phyloP scores from a whole-genome alignment of 495 filamentous ascomycete species.

The Aspergillus diversus region DNA sequence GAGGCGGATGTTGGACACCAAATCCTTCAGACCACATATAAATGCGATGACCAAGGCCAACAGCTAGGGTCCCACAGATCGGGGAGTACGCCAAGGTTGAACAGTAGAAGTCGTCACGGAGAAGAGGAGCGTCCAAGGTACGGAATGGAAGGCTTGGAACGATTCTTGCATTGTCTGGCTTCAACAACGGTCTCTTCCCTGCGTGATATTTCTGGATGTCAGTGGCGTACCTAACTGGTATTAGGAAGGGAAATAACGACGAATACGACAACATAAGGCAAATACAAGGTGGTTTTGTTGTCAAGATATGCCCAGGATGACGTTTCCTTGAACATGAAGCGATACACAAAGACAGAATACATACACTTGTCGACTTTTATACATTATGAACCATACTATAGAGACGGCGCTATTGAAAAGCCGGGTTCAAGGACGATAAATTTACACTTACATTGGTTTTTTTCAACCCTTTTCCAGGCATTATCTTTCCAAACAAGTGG shows the following conservation, averaged over 20 bases:
- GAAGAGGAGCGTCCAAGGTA: conserved; percentile 84
- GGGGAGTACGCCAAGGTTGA: conserved; percentile 84
- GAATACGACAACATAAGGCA: background rate
- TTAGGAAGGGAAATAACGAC: background rate
- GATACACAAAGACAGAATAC: too few species aligned
- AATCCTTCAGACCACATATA: conserved; percentile 86
- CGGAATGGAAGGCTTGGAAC: conserved; percentile 79
- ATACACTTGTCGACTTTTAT: too few species aligned
- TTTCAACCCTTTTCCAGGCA: conserved; percentile 59
- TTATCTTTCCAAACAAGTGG: conserved; percentile 60
- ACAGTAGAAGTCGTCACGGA: conserved; percentile 96
- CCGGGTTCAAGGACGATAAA: background rate
- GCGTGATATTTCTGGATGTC: conserved; percentile 2
- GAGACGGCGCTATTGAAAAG: background rate
- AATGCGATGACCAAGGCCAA: conserved; percentile 78
- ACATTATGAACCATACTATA: too few species aligned
- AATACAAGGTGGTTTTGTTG: too few species aligned
- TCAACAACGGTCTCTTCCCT: conserved; percentile 31
- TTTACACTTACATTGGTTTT: conserved; percentile 51
- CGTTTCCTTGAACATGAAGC: too few species aligned
- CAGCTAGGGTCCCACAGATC: conserved; percentile 74
- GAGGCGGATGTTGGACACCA: conserved; percentile 53
- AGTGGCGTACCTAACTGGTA: background rate
- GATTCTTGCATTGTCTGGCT: conserved; percentile 22
- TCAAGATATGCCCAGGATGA: too few species aligned